Conservation (phyloP, 2,329 filamentous ascomycete genomes). For the Exophiala alcalophila region DNA sequence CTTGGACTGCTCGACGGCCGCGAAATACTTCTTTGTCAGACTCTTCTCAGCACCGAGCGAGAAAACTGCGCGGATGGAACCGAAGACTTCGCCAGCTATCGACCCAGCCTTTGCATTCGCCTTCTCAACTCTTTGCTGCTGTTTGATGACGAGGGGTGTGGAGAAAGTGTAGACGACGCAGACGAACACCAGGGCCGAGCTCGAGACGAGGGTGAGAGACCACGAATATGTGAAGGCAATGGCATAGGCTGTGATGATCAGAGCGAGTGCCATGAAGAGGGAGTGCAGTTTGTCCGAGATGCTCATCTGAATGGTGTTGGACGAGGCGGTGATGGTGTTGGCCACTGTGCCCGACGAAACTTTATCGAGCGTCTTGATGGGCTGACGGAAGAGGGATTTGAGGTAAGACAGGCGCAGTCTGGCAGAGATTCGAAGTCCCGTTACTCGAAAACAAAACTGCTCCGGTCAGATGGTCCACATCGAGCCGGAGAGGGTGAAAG, state of each 20-base stretch:
- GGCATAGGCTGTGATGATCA: conserved; percentile 47
- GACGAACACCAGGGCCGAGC: conserved; percentile 46
- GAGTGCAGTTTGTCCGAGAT: conserved; percentile 53
- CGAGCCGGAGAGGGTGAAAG: too few relatives aligned
- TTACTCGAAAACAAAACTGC: conserved; percentile 49
- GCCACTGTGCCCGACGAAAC: conserved; percentile 51
- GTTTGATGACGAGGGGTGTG: conserved; percentile 35
- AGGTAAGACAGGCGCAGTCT: conserved; percentile 52
- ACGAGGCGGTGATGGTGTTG: conserved; percentile 51
- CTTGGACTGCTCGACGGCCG: conserved; percentile 39
- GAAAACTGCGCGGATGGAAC: conserved; percentile 45
- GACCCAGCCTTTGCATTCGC: conserved; percentile 41
- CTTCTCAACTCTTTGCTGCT: conserved; percentile 32
- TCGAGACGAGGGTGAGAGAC: conserved; percentile 52
- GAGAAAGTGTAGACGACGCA: conserved; percentile 31
- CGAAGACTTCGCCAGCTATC: conserved; percentile 45
- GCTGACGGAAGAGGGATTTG: conserved; percentile 48
- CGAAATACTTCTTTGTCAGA: conserved; percentile 38
- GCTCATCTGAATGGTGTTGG: conserved; percentile 54
- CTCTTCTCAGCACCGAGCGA: conserved; percentile 43
- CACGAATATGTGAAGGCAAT: conserved; percentile 54
- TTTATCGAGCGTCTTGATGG: conserved; percentile 50
- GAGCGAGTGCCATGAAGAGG: conserved; percentile 43
- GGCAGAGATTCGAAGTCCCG: conserved; percentile 51
- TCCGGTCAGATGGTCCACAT: too few relatives aligned